Percentiles rank a stretch among this genome's conserved stretches.
phyloP scores from a whole-genome alignment of 2,329 filamentous ascomycete species.

The Beauveria rudraprayagi region DNA sequence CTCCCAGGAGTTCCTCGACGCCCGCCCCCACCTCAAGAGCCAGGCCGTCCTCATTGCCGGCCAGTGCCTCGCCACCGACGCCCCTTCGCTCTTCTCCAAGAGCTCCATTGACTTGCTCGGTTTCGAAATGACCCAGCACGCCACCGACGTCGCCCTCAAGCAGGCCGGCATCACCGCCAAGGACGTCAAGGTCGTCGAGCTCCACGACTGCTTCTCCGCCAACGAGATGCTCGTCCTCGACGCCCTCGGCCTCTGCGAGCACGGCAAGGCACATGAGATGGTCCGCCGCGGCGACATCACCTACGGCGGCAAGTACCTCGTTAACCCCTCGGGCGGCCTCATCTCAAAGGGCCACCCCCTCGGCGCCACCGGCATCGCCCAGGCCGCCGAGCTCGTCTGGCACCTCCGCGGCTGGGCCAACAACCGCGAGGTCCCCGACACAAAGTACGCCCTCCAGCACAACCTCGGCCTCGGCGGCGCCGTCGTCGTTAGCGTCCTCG shows the following conservation, averaged over 20 bases:
- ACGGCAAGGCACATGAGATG: constrained; percentile 85
- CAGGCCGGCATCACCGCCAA: constrained; percentile 63
- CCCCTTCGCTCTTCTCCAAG: constrained; percentile 66
- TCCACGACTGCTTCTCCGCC: constrained; percentile 94
- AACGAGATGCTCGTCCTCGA: constrained; percentile 92
- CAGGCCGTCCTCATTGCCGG: constrained; percentile 87
- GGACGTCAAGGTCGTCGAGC: constrained; percentile 77
- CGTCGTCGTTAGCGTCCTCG: constrained; percentile 83
- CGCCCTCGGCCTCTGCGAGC: constrained; percentile 68
- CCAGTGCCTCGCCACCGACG: constrained; percentile 80
- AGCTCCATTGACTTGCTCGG: constrained; percentile 85
- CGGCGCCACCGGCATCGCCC: constrained; percentile 87
- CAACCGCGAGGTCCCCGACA: constrained; percentile 65
- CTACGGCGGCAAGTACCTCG: constrained; percentile 72
- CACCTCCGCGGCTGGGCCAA: constrained; percentile 94
- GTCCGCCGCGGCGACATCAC: constrained; percentile 84
- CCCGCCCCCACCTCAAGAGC: constrained; percentile 68
- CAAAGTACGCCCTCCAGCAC: constrained; percentile 74
- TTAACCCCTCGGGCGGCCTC: constrained; percentile 90
- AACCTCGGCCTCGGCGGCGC: constrained; percentile 90
- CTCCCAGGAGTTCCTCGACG: constrained; percentile 80
- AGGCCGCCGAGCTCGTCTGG: constrained; percentile 93
- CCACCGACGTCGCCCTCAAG: constrained; percentile 58
- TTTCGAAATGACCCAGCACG: constrained; percentile 71
- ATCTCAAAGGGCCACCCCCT: constrained; percentile 96